Conservation (phyloP, 192 early-diverging fungal genomes). For the Lunasporangiospora selenospora region DNA sequence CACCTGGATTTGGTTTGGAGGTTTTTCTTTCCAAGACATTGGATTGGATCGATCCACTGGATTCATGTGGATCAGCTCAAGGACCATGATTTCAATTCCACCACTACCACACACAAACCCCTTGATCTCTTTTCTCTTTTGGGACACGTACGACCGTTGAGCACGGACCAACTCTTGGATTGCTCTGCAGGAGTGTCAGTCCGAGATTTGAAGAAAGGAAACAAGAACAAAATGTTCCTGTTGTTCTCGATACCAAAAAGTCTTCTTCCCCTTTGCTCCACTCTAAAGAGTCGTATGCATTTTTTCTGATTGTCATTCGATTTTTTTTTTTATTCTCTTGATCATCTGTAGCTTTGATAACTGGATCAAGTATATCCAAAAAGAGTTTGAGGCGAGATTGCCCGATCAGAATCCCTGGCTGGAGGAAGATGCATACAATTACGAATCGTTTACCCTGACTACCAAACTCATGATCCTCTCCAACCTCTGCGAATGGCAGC, state of each 20-base stretch:
- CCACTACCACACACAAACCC: not conserved
- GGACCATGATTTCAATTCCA: not conserved
- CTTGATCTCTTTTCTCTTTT: slow-evolving; percentile 12
- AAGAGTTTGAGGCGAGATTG: slow-evolving; percentile 49
- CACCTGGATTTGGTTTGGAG: no score
- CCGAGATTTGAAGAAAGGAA: no score
- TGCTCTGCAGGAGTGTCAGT: no score
- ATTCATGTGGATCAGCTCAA: no score
- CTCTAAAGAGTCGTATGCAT: not conserved
- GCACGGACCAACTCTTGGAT: slow-evolving; percentile 46
- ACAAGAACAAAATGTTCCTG: no score
- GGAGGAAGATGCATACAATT: slow-evolving; percentile 40
- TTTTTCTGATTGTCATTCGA: not conserved
- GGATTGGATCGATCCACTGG: no score
- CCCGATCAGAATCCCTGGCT: slow-evolving; percentile 56
- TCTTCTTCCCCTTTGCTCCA: not conserved
- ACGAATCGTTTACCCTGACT: slow-evolving; percentile 13
- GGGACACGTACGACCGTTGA: slow-evolving; percentile 36
- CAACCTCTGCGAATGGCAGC: slow-evolving; percentile 68
- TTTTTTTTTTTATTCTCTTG: not conserved
- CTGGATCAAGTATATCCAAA: slow-evolving; percentile 49
- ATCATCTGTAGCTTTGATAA: slow-evolving; percentile 40
- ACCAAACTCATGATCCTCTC: slow-evolving; percentile 17
- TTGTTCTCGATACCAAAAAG: slow-evolving; percentile 8
- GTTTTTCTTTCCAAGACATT: no score